Conservation (phyloP, 2,329 filamentous ascomycete genomes). For the Balansia obtecta region DNA sequence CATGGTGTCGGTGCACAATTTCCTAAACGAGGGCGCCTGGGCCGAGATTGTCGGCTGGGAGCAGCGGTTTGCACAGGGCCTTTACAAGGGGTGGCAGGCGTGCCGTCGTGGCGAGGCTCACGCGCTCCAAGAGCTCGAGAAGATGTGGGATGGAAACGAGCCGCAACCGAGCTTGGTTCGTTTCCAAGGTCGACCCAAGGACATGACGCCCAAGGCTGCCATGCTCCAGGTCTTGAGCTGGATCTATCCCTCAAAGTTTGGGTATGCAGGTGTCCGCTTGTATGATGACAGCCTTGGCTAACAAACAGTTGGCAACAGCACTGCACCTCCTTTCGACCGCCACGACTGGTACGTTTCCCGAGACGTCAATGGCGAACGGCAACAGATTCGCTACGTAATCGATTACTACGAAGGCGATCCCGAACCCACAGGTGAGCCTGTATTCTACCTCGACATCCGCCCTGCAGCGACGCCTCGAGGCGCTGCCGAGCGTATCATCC, state of each 20-base stretch:
- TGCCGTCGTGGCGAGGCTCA: constrained; percentile 65
- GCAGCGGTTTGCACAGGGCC: constrained; percentile 63
- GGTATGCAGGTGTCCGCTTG: constrained; percentile 33
- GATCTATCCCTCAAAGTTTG: constrained; percentile 69
- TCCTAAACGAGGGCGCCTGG: constrained; percentile 96
- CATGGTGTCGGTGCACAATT: constrained; percentile 98
- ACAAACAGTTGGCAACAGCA: no score
- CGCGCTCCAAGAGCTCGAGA: constrained; percentile 27
- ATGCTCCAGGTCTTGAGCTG: constrained; percentile 70
- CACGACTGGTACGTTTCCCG: constrained; percentile 94
- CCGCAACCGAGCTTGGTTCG: constrained; percentile 62
- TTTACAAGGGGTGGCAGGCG: constrained; percentile 59
- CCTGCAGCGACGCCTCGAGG: constrained; percentile 74
- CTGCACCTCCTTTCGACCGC: constrained; percentile 82
- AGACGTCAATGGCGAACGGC: constrained; percentile 50
- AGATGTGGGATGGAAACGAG: constrained; percentile 40
- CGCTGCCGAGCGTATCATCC: constrained; percentile 68
- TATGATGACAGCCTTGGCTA: no score
- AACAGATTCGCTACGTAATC: constrained; percentile 86
- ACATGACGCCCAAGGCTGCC: constrained; percentile 82
- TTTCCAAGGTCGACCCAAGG: constrained; percentile 81
- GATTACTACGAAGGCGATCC: constrained; percentile 86
- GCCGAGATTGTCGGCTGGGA: constrained; percentile 92
- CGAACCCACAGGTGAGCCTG: constrained; percentile 76
- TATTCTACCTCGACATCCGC: constrained; percentile 90